A percentile compares a stretch with the other conserved stretches of the same genome.
These are phyloP conservation scores for Phlegmacium glaucopus DNA, from an alignment of 768 basidiomycete genomes.

Conservation along the genomic window DNA sequence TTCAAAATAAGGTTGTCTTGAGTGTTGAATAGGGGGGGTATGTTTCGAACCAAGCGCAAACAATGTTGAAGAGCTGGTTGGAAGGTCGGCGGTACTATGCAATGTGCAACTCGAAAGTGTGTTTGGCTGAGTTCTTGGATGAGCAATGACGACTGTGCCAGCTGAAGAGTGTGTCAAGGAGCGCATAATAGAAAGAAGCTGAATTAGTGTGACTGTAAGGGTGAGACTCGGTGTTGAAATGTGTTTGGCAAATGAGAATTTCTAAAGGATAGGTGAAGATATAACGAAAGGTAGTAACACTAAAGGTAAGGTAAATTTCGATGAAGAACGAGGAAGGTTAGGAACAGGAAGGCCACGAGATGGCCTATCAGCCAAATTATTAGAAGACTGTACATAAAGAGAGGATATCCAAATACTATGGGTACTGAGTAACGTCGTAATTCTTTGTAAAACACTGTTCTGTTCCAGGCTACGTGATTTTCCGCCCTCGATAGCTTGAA, in stretches of 20 bases:
- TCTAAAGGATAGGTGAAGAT: neutral
- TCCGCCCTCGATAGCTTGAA: conserved; percentile 20
- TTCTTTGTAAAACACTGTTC: conserved; percentile 23
- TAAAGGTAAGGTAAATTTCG: neutral
- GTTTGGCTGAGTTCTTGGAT: too few relatives aligned
- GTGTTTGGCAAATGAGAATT: neutral
- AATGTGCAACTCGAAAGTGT: too few relatives aligned
- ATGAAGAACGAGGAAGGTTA: neutral
- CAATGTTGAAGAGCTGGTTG: neutral
- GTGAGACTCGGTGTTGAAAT: neutral
- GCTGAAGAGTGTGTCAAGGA: too few relatives aligned
- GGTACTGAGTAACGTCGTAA: conserved; percentile 18
- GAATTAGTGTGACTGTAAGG: neutral
- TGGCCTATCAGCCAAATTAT: conserved; percentile 18
- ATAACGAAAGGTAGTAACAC: neutral
- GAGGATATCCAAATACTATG: conserved; percentile 23
- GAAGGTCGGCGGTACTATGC: too few relatives aligned
- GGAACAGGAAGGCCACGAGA: conserved; percentile 14
- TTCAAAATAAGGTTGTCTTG: too few relatives aligned
- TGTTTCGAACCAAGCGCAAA: neutral
- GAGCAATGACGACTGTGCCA: too few relatives aligned
- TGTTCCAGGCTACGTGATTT: conserved; percentile 25
- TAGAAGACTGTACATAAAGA: conserved; percentile 20
- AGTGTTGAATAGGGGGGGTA: neutral
- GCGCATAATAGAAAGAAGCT: too few relatives aligned